Evolutionary conservation across 2,329 filamentous ascomycete species (phyloP).

Genomic region (Cryphonectria japonica): DNA sequence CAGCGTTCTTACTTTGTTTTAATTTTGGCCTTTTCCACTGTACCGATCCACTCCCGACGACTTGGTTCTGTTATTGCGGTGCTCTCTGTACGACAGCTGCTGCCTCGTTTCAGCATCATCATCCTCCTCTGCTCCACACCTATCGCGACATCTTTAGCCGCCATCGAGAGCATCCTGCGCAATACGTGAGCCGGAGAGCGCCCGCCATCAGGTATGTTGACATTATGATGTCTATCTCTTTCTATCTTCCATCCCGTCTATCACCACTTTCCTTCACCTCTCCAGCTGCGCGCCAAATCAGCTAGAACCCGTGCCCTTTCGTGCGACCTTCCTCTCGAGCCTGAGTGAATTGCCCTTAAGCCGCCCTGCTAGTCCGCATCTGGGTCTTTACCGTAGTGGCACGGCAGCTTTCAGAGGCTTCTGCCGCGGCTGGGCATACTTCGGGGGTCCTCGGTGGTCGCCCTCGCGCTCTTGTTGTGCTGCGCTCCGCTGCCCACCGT

Average conservation of each 20-base stretch:
- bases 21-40: background rate
- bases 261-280: background rate
- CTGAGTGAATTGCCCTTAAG: background rate
- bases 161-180: background rate
- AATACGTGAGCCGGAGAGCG: background rate
- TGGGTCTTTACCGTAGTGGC: conserved; percentile 7
- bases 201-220: background rate
- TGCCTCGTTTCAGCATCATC: conserved; percentile 3
- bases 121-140: conserved; percentile 4
- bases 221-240: background rate
- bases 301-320: conserved; percentile 2
- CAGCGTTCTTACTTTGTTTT: background rate
- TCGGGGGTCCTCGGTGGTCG: conserved; percentile 10
- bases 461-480: conserved; percentile 5
- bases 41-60: background rate
- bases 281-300: background rate
- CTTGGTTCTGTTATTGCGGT: background rate
- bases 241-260: background rate
- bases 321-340: conserved; percentile 6
- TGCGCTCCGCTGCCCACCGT: conserved; percentile 1
- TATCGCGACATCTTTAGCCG: background rate
- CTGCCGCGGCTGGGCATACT: conserved; percentile 8
- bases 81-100: background rate
- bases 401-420: conserved; percentile 7
- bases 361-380: conserved; percentile 14